Conservation (phyloP, 352 stramenopile genomes). For the Thalassiosira delicatula region DNA sequence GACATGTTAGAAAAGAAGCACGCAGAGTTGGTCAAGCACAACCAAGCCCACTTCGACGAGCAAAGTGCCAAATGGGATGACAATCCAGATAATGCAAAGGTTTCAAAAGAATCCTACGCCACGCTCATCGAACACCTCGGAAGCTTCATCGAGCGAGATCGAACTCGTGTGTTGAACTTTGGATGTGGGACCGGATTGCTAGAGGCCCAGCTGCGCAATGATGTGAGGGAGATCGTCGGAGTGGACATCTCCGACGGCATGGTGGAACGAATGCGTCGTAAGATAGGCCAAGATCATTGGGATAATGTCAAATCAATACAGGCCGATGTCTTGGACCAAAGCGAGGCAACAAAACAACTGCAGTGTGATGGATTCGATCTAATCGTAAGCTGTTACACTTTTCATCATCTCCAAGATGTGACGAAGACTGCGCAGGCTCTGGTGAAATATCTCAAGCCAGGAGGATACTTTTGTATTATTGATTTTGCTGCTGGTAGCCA, state of each 20-base stretch:
- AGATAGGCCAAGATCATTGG: conserved; percentile 11
- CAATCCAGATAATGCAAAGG: conserved; percentile 15
- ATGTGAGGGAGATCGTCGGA: conserved; percentile 6
- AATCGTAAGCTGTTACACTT: conserved; percentile 13
- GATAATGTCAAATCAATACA: conserved; percentile 3
- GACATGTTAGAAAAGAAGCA: no score
- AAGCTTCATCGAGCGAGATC: background rate
- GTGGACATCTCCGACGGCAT: conserved; percentile 16
- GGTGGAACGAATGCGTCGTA: background rate
- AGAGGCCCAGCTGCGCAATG: background rate
- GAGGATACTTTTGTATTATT: no score
- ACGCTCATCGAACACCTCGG: conserved; percentile 10
- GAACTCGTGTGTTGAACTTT: conserved; percentile 6
- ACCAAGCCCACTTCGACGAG: conserved; percentile 29
- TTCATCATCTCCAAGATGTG: no score
- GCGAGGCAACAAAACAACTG: background rate
- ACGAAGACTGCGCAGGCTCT: no score
- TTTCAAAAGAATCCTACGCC: conserved; percentile 12
- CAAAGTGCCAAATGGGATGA: conserved; percentile 11
- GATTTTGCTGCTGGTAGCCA: no score
- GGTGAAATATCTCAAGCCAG: no score
- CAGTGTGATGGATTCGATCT: conserved; percentile 6
- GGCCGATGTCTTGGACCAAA: conserved; percentile 1
- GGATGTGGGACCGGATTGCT: conserved; percentile 22
- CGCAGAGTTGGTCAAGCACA: conserved; percentile 1